These are phyloP conservation scores for Arthrobotrys musiformis DNA, from an alignment of 2,329 filamentous ascomycete genomes.

Conservation along the genomic window DNA sequence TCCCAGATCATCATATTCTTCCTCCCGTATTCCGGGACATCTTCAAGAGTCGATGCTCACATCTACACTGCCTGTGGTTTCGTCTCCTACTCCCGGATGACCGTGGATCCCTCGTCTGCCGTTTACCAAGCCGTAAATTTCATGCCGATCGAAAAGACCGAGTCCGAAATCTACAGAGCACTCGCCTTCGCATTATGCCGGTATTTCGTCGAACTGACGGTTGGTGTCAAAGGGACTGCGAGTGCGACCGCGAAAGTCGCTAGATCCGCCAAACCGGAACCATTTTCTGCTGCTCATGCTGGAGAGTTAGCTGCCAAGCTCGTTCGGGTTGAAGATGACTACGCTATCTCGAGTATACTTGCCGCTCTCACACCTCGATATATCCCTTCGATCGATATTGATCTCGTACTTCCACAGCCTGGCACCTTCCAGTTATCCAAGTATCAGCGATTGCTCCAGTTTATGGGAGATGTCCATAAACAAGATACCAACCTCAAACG, in stretches of 20 bases:
- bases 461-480: slow-evolving; percentile 62
- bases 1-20: slow-evolving; percentile 90
- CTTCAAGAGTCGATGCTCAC: slow-evolving; percentile 94
- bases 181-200: slow-evolving; percentile 92
- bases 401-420: slow-evolving; percentile 80
- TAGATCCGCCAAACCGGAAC: slow-evolving; percentile 72
- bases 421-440: slow-evolving; percentile 61
- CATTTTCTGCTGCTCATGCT: slow-evolving; percentile 92
- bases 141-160: slow-evolving; percentile 90
- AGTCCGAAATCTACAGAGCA: slow-evolving; percentile 83
- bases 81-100: slow-evolving; percentile 88
- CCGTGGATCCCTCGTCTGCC: slow-evolving; percentile 89
- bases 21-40: slow-evolving; percentile 87
- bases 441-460: slow-evolving; percentile 67
- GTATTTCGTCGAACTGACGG: slow-evolving; percentile 89
- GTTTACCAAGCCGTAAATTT: slow-evolving; percentile 90
- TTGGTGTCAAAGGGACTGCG: slow-evolving; percentile 75
- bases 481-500: slow-evolving; percentile 66
- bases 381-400: slow-evolving; percentile 85
- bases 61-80: slow-evolving; percentile 90
- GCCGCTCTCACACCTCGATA: slow-evolving; percentile 82
- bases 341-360: slow-evolving; percentile 78
- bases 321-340: slow-evolving; percentile 78
- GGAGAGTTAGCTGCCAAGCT: slow-evolving; percentile 88
- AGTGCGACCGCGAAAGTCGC: slow-evolving; percentile 65